Evolutionary conservation across 768 basidiomycete species (phyloP), one percentile per base, ranked within the genome.

Genomic region (Psilocybe sp.): DNA sequence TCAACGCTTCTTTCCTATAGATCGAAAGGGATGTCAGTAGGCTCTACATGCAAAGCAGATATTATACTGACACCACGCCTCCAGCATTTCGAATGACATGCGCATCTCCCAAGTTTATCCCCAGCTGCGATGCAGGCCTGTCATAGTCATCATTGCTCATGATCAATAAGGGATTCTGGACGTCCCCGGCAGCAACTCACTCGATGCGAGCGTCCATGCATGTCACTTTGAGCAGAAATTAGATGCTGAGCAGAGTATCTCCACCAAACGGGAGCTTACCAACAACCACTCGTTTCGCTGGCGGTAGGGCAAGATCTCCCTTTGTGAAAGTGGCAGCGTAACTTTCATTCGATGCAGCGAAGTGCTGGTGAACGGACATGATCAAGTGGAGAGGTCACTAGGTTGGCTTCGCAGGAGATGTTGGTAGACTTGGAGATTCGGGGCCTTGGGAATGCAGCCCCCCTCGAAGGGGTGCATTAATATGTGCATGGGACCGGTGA

Each of bases 201-300:
- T 87, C 80, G 55, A 87, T 70, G 46, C 86, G 81, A 44, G 84
- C 83, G 62, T 87, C 86, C 85, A 87, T 89, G 69, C 84, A 87
- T 15, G 83, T 84, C 23, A 84, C 80, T 82, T 20, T 23, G 33
- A 15, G 19, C 31, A 31, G 4, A 33, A 8, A 4, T 43, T 16
- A 32, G 32, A 23, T 11, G 40, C 41, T 35, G 11, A 8, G 12
- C n/a, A 34, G 5, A 20, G 7, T n/a, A 1, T 19, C n/a, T 6
- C 1, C 9, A 15, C 16, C 32, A 20, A 11, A 15, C 8, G 43
- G 33, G 20, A 44, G 54, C 64, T 46, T 44, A 69, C 69, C 66
- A 49, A 69, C 57, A 37, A 61, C 59, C 16, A 66, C 52, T 37
- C 65, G 65, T 56, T 69, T 72, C 2, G 66, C 58, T 1, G 73